A percentile compares a stretch with the other conserved stretches of the same genome.
phyloP scores from a whole-genome alignment of 2,329 filamentous ascomycete species.

The Colletotrichum cuscutae region DNA sequence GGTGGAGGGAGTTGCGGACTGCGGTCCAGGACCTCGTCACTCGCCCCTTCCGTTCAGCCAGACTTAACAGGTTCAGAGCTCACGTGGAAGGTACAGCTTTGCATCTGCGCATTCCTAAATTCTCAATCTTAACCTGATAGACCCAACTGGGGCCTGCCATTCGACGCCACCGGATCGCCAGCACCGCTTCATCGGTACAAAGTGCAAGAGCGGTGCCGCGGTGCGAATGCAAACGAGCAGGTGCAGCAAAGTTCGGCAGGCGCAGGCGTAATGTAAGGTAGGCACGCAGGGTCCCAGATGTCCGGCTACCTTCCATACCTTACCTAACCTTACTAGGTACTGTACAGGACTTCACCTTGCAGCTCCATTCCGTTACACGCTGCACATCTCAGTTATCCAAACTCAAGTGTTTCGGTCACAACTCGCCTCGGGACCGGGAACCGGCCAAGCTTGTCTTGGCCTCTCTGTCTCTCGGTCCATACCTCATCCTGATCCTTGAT shows the following conservation, averaged over 20 bases:
- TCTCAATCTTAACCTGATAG: background rate
- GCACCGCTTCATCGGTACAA: background rate
- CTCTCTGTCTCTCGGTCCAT: background rate
- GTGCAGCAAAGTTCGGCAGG: background rate
- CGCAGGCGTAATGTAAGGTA: background rate
- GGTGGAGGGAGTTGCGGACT: background rate
- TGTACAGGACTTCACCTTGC: too few relatives aligned
- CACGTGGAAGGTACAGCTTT: too few relatives aligned
- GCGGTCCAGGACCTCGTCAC: background rate
- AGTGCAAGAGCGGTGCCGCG: background rate
- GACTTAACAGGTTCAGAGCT: too few relatives aligned
- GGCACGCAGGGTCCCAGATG: conserved; percentile 7
- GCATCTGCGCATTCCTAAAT: background rate
- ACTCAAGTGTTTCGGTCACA: background rate
- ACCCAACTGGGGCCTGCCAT: background rate
- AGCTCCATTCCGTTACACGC: background rate
- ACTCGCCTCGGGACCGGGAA: background rate
- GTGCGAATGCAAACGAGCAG: background rate
- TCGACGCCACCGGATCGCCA: background rate
- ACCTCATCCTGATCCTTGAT: too few relatives aligned
- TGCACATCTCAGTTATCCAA: too few relatives aligned
- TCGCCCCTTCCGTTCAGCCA: background rate
- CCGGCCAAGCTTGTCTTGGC: background rate
- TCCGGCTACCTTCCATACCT: background rate
- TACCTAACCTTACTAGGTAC: too few relatives aligned